Base-by-base conservation (phyloP, 257 asterid genomes). In the Jacaranda copaia region DNA sequence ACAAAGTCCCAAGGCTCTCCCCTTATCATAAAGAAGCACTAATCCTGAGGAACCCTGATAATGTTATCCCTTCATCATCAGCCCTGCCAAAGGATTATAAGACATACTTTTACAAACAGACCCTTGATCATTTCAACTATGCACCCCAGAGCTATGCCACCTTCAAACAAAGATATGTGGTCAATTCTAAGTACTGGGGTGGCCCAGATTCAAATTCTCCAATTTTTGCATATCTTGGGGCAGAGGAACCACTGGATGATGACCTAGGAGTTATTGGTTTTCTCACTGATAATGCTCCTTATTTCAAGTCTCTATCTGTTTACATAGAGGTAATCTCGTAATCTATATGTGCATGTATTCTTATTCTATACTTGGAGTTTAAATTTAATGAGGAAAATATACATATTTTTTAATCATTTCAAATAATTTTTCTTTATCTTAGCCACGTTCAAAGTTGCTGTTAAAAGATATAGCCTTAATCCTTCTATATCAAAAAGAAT, bases 91-190 rank as follows among this genome's bases (percentile, higher is more conserved):
- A 77, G 10, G 89, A 85, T 35, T 88, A 55, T 16, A 58, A 81
- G 74, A 79, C 87, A 25, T 79, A 82, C 25, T 90, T 57, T n/a
- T 93, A 90, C 76, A 73, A 16, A 0, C 98, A 93, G 77, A 90
- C 96, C 0, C 79, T 93, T 14, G 98, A 93, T 77, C 98, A 93
- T 68, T 93, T 93, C 81, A 92, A 92, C 78, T 93, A 83, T 12
- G 86, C 85, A 49, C 89, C 96, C 2, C 56, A 80, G 14, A 89
- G 97, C 63, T 91, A 86, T 69, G 75, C 82, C 35, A 88, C 84
- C 13, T 93, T 93, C 83, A 57, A 70, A 4, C 97, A 91, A 65
- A 86, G 73, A 81, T 93, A 88, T 25, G 79, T 87, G 1, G 76
- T 89, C 8, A 84, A 76, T 70, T 80, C 83, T 11, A 75, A 83